Percentiles rank a stretch among this genome's conserved stretches.
Evolutionary conservation across 306 rosid species (phyloP).

Genomic region (Notholithocarpus densiflorus): DNA sequence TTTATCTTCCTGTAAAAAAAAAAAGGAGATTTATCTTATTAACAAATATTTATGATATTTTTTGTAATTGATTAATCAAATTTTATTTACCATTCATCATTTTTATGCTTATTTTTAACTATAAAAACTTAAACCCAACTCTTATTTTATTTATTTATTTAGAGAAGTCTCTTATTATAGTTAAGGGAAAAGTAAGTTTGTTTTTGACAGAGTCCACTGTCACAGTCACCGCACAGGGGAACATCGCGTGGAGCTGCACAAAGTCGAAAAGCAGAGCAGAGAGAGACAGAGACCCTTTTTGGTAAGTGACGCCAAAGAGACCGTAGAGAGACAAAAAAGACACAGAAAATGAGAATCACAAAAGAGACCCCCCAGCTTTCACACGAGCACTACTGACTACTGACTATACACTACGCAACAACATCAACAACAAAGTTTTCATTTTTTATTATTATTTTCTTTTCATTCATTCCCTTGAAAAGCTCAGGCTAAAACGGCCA

Average conservation of each 20-base stretch:
- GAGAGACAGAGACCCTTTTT: neutral
- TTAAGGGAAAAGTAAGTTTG: neutral
- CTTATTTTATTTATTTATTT: too few species aligned
- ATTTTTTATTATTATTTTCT: neutral
- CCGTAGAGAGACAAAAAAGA: conserved; percentile 14
- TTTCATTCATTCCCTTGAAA: neutral
- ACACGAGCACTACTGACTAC: neutral
- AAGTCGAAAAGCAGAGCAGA: conserved; percentile 7
- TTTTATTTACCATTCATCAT: too few species aligned
- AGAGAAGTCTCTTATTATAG: too few species aligned
- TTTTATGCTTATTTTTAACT: too few species aligned
- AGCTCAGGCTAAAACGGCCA: conserved; percentile 21
- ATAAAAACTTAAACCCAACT: too few species aligned
- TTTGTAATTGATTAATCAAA: too few species aligned
- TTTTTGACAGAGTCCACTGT: neutral
- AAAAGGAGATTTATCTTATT: too few species aligned
- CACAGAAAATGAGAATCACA: conserved; percentile 12
- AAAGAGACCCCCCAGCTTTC: conserved; percentile 51
- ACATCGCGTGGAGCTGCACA: conserved; percentile 19
- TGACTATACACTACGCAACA: conserved; percentile 8
- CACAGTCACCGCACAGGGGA: neutral
- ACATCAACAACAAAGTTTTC: conserved; percentile 9
- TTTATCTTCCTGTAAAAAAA: too few species aligned
- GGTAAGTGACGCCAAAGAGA: neutral
- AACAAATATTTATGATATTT: too few species aligned